Evolutionary conservation across 2,329 filamentous ascomycete genomes (phyloP), one percentile per base, ranked within the genome.

Genomic region (Aspergillus hortae): DNA sequence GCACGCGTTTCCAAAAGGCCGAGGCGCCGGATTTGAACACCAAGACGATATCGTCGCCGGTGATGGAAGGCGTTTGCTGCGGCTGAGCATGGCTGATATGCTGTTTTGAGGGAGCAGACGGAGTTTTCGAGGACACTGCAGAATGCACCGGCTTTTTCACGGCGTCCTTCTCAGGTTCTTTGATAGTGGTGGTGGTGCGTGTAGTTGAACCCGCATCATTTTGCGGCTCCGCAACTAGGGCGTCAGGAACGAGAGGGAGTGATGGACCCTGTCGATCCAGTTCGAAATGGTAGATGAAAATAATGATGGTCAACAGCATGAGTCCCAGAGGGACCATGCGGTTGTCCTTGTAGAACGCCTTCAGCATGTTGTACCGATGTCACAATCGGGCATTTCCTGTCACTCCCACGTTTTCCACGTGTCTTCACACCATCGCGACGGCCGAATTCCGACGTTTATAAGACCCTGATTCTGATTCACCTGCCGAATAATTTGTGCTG

Each of bases 1-100:
- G 62, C 6, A 65, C 49, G 6, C 61, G 60, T 42, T 59, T 61
- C 61, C 61, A 64, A 27, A 65, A 41, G 17, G 63, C 53, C 3
- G 62, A 61, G 42, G 61, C 60, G 2, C 61, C 62, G 19, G 62
- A 63, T 38, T 65, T 64, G 40, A 65, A 58, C 48, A 65, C 56
- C 12, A 49, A 38, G 27, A 49, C 47, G 2, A 49, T 40, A 23
- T 49, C 47, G 19, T 49, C 47, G 10, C 38, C 15, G 14, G 27
- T 30, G 6, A 36, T 33, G 14, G 32, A 14, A 4, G 21, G 19
- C 1, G 32, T 19, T 35, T 15, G 7, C n/a, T 43, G 27, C 21
- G 15, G 35, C 35, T 14, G 35, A 38, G 35, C 35, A n/a, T 38
- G 35, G 14, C 35, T 2, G 14, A n/a, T 38, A 38, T n/a, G 15